A percentile compares a stretch with the other conserved stretches of the same genome.
These are phyloP conservation scores for Fusarium keratoplasticum DNA, from an alignment of 2,329 filamentous ascomycete genomes.

Conservation along the genomic window DNA sequence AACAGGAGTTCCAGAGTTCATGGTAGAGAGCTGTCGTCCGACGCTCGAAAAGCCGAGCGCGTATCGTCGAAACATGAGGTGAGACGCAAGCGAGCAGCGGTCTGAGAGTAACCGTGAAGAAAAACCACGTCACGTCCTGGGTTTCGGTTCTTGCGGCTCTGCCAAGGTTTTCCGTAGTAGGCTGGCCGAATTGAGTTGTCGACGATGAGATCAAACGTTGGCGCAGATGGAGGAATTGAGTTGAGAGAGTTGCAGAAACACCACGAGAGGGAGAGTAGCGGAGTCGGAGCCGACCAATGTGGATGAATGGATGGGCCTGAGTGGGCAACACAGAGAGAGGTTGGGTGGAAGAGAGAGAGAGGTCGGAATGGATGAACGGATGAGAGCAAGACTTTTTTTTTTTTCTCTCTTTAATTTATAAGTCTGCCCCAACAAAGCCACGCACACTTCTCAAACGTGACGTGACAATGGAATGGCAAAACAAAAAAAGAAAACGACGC, in stretches of 20 bases:
- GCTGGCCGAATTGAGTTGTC: constrained; percentile 18
- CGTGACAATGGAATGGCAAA: constrained; percentile 16
- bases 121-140: constrained; percentile 2
- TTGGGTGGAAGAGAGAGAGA: background rate
- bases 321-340: constrained; percentile 32
- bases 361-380: constrained; percentile 13
- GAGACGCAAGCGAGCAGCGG: constrained; percentile 26
- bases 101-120: constrained; percentile 18
- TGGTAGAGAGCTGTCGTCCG: constrained; percentile 61
- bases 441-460: constrained; percentile 17
- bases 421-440: constrained; percentile 24
- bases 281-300: background rate
- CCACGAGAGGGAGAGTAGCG: constrained; percentile 16
- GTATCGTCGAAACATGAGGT: constrained; percentile 60
- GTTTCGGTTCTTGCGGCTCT: background rate
- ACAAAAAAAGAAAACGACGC: constrained; percentile 6
- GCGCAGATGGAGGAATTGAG: constrained; percentile 23
- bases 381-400: constrained; percentile 14
- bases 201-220: constrained; percentile 18
- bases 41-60: constrained; percentile 66
- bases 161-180: background rate
- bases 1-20: constrained; percentile 78
- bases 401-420: constrained; percentile 15
- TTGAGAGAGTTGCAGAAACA: constrained; percentile 20
- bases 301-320: constrained; percentile 27